Base-by-base conservation (phyloP, 352 stramenopile species). In the Elongisporangium senticosum region DNA sequence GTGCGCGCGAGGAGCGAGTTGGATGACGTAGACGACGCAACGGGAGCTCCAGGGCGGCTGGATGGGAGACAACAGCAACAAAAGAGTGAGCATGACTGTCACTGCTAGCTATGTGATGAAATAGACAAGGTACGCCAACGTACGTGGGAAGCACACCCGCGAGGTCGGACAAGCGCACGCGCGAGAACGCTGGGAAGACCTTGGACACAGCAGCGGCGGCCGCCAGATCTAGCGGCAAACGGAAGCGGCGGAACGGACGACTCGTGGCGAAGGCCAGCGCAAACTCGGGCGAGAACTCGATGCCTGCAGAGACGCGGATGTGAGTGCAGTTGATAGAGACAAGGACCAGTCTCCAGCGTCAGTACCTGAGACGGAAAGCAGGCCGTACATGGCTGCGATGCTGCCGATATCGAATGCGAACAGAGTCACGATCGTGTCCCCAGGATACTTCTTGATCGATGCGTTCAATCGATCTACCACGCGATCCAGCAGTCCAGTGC, bases 251-350 rank as follows among this genome's bases (percentile, higher is more conserved):
- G 61, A 96, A 89, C 11, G 87, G 87, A 24, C 87, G 79, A 58
- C 85, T 93, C 26, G 80, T 81, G 14, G 83, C 86, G 55, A 93
- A 96, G 14, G 87, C 87, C 20, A 96, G 53, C 7, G 87, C 87
- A 56, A 95, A 96, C 55, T 96, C 87, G 7, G 87, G 82, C 24
- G 86, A 93, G 59, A 96, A 91, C 52, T 81, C 65, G 28, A 89
- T 63, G 7, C 79, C 77, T 83, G 37, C 2, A n/a, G 3, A 43
- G n/a, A 55, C 4, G 37, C 5, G 3, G 11, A 11, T 39, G 47
- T 52, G 24, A 43, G 54, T 26, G 5, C 48, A n/a, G 13, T 58
- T 51, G 11, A 63, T 65, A 19, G 24, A 43, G 56, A 21, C 6
- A 26, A 53, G 21, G 6, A 1, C 48, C n/a, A n/a, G n/a, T n/a